Evolutionary conservation across 164 flowering plant genomes (phyloP).

Genomic region (Vitis amurensis): DNA sequence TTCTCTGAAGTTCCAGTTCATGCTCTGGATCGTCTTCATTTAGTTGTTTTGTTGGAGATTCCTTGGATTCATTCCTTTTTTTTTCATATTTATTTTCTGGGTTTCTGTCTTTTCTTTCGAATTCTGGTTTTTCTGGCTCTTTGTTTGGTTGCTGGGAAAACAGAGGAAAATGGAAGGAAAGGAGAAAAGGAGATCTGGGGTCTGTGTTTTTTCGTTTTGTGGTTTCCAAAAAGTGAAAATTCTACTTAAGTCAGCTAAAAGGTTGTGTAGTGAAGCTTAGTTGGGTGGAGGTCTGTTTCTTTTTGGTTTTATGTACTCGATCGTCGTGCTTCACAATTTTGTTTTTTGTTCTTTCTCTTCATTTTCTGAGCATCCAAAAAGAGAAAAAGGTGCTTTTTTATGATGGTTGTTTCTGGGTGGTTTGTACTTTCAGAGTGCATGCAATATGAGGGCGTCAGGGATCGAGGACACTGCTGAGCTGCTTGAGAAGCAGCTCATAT

Average conservation of each 20-base stretch:
- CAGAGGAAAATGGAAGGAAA: background rate
- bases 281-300: no score
- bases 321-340: no score
- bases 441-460: conserved; percentile 75
- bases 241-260: no score
- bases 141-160: conserved; percentile 13
- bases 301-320: no score
- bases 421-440: conserved; percentile 55
- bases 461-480: conserved; percentile 69
- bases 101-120: background rate
- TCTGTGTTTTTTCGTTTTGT: background rate
- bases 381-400: background rate
- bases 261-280: no score
- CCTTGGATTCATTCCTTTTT: no score
- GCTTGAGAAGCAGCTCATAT: conserved; percentile 75
- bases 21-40: no score
- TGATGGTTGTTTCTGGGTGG: background rate
- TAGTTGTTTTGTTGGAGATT: no score
- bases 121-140: background rate
- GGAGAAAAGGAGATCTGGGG: background rate
- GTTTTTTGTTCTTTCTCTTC: no score
- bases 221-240: background rate
- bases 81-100: background rate
- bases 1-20: background rate
- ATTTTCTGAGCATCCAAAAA: no score